Base-by-base conservation (phyloP, 1,284 basidiomycete genomes). In the Sporisorium scitamineum region DNA sequence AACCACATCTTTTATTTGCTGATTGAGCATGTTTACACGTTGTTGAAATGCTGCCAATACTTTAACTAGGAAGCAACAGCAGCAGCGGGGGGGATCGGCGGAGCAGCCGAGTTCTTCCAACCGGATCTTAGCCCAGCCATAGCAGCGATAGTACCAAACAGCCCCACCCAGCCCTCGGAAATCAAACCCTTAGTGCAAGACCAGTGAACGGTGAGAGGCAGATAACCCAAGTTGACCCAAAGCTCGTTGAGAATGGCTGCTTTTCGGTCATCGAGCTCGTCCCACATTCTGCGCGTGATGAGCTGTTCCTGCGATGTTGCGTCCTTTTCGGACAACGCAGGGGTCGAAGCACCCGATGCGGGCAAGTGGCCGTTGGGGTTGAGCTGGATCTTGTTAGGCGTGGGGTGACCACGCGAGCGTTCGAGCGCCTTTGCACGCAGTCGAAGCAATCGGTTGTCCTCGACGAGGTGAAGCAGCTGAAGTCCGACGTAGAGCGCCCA, bases 191-290 rank as follows among this genome's bases (percentile, higher is more conserved):
- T 57, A 0, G 79, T 51, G 47, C 58, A 65, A 18, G 80, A 81
- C 93, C 93, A 94, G 84, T 95, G 94, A 54, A 94, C 85, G 5
- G 93, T 92, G 61, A 93, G 85, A 4, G 93, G 94, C 42, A 94
- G 86, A 83, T 94, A 92, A 32, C 90, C 90, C 5, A 91, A 70
- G 80, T 94, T 94, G 51, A 90, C 89, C 53, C 92, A 86, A 26
- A 92, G 82, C 76, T 94, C 92, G 66, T 90, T 91, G 88, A 90
- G 90, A 65, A 92, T 90, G 16, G 91, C 89, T 70, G 90, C 88
- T 89, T 92, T 92, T 71, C 88, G 86, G 72, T 89, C 71, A 29
- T 79, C 79, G 41, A 85, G 59, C 39, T 83, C 81, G 54, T 79
- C 66, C 83, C 83, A 85, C 76, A 85, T 74, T 31, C 70, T 70